These are phyloP conservation scores for Naganishia cerealis DNA, from an alignment of 1,284 basidiomycete genomes.

Conservation along the genomic window DNA sequence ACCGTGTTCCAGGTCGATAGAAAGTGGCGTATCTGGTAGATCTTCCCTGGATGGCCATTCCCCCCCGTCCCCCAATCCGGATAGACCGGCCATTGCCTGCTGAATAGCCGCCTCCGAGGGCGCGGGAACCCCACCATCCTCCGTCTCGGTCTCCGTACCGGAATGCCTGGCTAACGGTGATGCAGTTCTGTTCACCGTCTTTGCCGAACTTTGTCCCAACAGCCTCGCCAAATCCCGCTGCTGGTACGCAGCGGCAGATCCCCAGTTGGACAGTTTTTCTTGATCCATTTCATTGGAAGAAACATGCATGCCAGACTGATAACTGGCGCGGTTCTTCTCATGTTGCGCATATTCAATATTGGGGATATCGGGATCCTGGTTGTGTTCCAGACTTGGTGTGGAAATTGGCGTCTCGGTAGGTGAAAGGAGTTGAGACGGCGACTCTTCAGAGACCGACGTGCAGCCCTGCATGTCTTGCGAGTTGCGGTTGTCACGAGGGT, in stretches of 20 bases:
- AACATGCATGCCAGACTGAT: conserved; percentile 19
- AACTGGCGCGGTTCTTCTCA: neutral
- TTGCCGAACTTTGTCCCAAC: conserved; percentile 19
- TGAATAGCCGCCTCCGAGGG: neutral
- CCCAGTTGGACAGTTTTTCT: conserved; percentile 2
- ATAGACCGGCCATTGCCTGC: conserved; percentile 1
- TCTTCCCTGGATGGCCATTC: neutral
- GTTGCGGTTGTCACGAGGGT: neutral
- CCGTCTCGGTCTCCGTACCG: conserved; percentile 12
- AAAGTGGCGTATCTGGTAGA: neutral
- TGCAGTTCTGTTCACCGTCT: conserved; percentile 32
- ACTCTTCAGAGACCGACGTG: neutral
- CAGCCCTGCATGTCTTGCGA: neutral
- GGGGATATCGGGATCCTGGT: conserved; percentile 46
- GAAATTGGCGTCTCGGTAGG: conserved; percentile 24
- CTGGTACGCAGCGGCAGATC: conserved; percentile 2
- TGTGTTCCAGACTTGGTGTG: conserved; percentile 35
- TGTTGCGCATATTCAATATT: conserved; percentile 36
- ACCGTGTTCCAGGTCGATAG: neutral
- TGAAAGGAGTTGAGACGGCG: conserved; percentile 6
- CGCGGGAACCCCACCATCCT: neutral
- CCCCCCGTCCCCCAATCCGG: neutral
- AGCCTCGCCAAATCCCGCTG: conserved; percentile 22
- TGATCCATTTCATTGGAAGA: conserved; percentile 8
- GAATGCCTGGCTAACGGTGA: conserved; percentile 10